Evolutionary conservation across 192 early-diverging fungal species (phyloP), one percentile per base, ranked within the genome.

Genomic region (Radiomyces spectabilis): DNA sequence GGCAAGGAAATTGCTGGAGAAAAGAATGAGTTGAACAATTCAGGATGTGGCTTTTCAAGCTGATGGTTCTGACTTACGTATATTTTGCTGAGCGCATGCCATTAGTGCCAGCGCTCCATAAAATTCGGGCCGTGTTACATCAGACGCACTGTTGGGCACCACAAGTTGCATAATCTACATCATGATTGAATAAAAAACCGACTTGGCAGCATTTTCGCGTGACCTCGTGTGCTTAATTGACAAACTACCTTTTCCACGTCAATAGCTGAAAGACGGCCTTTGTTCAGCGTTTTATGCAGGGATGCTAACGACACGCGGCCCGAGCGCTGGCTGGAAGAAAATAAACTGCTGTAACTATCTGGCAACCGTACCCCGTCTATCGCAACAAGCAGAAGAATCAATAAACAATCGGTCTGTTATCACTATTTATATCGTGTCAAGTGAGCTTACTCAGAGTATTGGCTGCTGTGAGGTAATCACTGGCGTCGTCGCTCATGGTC

Each of bases 31-130:
- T 37, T 25, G 19, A 44, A 33, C 12, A 26, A 35, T 32, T 42
- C 16, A 32, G 25, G 6, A 6, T 24, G 19, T 41, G n/a, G n/a
- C 21, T 30, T 41, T 42, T 3, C 5, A 35, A 41, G 13, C 39
- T 30, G 5, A 6, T 22, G 5, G 18, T 29, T 9, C 21, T 50
- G 5, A 10, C 39, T 5, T 52, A 75, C 73, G 65, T 75, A 87
- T 85, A 68, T 86, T 79, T 63, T 90, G 86, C 55, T 90, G 87
- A 7, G 85, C 85, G 53, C 86, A 65, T 3, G 76, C 84, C 1
- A 79, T 59, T 42, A 90, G 66, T 7, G 84, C 87, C 42, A 90
- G 65, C 3, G 85, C 81, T 40, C 81, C 63, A 45, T 85, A 84
- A 63, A 86, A 87, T 69, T 87, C 87, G 50, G 72, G 73, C 53